phyloP scores from a whole-genome alignment of 768 basidiomycete species.

The Phallus indusiatus region DNA sequence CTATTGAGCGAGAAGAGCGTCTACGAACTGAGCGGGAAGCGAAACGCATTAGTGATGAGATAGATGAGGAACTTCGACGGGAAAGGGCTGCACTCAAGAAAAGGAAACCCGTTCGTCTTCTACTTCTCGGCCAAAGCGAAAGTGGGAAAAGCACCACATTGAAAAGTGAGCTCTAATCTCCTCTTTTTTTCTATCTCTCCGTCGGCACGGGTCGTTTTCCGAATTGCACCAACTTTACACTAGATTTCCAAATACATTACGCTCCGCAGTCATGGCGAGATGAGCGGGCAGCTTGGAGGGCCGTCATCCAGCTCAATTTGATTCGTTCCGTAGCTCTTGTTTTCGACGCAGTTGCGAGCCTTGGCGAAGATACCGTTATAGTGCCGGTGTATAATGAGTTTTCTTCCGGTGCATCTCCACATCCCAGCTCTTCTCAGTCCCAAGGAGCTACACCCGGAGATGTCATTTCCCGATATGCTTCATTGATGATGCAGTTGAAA shows the following conservation, averaged over 20 bases:
- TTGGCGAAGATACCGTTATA: constrained; percentile 8
- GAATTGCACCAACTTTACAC: background rate
- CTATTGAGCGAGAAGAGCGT: constrained; percentile 31
- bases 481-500: background rate
- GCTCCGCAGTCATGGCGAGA: constrained; percentile 48
- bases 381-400: constrained; percentile 16
- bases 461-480: background rate
- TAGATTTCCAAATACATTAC: constrained; percentile 48
- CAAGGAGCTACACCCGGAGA: background rate
- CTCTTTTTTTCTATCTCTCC: background rate
- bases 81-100: constrained; percentile 37
- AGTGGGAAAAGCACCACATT: constrained; percentile 60
- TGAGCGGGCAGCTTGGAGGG: constrained; percentile 52
- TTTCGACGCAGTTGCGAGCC: constrained; percentile 30
- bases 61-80: constrained; percentile 40
- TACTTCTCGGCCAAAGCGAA: constrained; percentile 61
- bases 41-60: constrained; percentile 41
- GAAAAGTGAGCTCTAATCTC: constrained; percentile 27
- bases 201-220: background rate
- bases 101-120: constrained; percentile 34
- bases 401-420: constrained; percentile 17
- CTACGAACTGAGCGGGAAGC: constrained; percentile 39
- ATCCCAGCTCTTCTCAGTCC: constrained; percentile 12
- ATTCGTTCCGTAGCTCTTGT: constrained; percentile 43
- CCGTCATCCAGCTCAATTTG: constrained; percentile 61